These are phyloP conservation scores for Talaromyces sp. DNA, from an alignment of 2,329 filamentous ascomycete species.

Conservation along the genomic window DNA sequence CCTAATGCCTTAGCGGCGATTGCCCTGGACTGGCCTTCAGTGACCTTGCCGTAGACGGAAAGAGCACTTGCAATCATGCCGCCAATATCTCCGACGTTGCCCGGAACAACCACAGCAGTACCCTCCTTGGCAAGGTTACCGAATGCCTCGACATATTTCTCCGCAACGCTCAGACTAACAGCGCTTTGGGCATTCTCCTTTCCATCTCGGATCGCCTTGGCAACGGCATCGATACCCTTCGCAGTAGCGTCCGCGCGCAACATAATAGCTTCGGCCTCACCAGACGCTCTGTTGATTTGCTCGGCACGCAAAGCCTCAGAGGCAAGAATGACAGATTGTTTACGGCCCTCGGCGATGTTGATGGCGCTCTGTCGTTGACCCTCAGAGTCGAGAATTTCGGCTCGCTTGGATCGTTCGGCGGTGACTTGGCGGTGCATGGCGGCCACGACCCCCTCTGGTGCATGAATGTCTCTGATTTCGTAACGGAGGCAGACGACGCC, in stretches of 20 bases:
- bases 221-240: constrained; percentile 80
- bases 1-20: constrained; percentile 47
- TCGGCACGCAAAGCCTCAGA: constrained; percentile 88
- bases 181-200: constrained; percentile 74
- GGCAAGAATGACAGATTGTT: constrained; percentile 93
- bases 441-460: constrained; percentile 85
- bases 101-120: constrained; percentile 90
- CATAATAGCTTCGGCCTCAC: constrained; percentile 90
- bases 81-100: constrained; percentile 93
- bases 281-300: constrained; percentile 86
- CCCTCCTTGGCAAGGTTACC: constrained; percentile 89
- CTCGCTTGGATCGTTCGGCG: constrained; percentile 92
- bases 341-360: constrained; percentile 96
- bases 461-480: constrained; percentile 97
- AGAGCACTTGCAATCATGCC: constrained; percentile 96
- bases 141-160: constrained; percentile 98
- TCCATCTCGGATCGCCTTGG: constrained; percentile 69
- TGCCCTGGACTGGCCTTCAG: constrained; percentile 68
- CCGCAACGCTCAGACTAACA: constrained; percentile 81
- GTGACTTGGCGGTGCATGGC: constrained; percentile 99
- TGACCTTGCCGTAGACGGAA: constrained; percentile 92
- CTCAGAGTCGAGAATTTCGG: constrained; percentile 95
- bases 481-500: constrained; percentile 94
- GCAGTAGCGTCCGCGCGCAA: constrained; percentile 85
- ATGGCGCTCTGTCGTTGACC: constrained; percentile 96